Evolutionary conservation across 208 protist genomes (phyloP).

Genomic region (Porcisia hertigi): DNA sequence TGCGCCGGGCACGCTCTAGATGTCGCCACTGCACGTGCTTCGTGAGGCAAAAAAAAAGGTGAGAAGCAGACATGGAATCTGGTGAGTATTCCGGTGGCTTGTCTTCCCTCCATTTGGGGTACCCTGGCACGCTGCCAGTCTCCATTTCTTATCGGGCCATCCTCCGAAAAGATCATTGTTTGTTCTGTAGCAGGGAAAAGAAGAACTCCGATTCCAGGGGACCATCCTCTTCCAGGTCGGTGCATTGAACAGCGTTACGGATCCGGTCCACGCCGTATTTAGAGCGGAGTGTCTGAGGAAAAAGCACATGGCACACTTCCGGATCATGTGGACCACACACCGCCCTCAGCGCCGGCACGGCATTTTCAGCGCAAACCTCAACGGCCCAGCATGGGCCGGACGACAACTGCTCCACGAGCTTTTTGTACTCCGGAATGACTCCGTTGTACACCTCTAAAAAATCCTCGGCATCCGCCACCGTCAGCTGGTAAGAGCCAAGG

Average conservation of each 20-base stretch:
- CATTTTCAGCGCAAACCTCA: constrained; percentile 90
- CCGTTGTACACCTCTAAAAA: constrained; percentile 98
- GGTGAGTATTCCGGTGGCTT: neutral
- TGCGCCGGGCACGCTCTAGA: neutral
- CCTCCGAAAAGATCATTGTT: constrained; percentile 17
- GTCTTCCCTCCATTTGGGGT: neutral
- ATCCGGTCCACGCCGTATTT: constrained; percentile 89
- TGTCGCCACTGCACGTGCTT: constrained; percentile 9
- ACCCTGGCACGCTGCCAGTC: neutral
- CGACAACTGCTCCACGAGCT: constrained; percentile 91
- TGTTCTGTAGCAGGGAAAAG: constrained; percentile 90
- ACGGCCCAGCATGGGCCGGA: constrained; percentile 89
- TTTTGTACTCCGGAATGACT: constrained; percentile 94
- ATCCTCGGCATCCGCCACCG: constrained; percentile 90
- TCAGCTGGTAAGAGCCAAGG: constrained; percentile 89
- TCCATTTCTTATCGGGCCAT: neutral
- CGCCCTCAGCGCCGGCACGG: constrained; percentile 72
- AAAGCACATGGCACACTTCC: constrained; percentile 88
- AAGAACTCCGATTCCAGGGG: constrained; percentile 95
- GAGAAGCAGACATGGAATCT: neutral
- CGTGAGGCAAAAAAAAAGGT: constrained; percentile 2
- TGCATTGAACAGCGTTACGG: constrained; percentile 95
- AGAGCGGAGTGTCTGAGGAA: constrained; percentile 93
- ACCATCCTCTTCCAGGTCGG: constrained; percentile 96
- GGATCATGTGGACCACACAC: constrained; percentile 93